Conservation (phyloP, 805 yeast species). For the Metschnikowia matae region DNA sequence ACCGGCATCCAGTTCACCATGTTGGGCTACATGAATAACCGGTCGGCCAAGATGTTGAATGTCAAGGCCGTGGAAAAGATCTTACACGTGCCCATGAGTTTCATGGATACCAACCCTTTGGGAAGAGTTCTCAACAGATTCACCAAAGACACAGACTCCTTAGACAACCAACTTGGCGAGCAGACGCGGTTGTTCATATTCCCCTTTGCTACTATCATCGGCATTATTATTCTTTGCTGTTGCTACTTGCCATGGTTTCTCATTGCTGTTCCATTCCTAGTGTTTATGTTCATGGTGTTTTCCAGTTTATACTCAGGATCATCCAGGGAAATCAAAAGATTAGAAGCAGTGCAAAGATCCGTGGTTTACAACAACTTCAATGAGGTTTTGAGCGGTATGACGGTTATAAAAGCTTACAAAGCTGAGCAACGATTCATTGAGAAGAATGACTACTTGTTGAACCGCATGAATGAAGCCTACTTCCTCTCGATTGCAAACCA, state of each 20-base stretch:
- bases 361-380: conserved; percentile 47
- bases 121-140: conserved; percentile 44
- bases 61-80: conserved; percentile 35
- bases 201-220: conserved; percentile 35
- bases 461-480: conserved; percentile 51
- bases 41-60: conserved; percentile 33
- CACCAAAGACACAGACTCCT: conserved; percentile 44
- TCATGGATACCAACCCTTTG: conserved; percentile 41
- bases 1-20: conserved; percentile 38
- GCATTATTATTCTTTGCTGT: conserved; percentile 41
- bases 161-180: conserved; percentile 43
- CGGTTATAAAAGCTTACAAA: conserved; percentile 43
- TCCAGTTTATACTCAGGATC: conserved; percentile 47
- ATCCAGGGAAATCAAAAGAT: conserved; percentile 45
- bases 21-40: conserved; percentile 41
- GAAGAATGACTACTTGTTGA: conserved; percentile 41
- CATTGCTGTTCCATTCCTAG: conserved; percentile 50
- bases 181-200: conserved; percentile 38
- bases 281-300: conserved; percentile 32
- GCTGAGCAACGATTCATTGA: conserved; percentile 30
- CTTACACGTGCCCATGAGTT: conserved; percentile 42
- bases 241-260: conserved; percentile 54
- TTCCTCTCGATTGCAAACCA: conserved; percentile 50
- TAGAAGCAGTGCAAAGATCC: conserved; percentile 47
- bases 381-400: conserved; percentile 47